Percentiles rank a stretch among this genome's conserved stretches.
These are phyloP conservation scores for Tricholoma matsutake DNA, from an alignment of 768 basidiomycete species.

Conservation along the genomic window DNA sequence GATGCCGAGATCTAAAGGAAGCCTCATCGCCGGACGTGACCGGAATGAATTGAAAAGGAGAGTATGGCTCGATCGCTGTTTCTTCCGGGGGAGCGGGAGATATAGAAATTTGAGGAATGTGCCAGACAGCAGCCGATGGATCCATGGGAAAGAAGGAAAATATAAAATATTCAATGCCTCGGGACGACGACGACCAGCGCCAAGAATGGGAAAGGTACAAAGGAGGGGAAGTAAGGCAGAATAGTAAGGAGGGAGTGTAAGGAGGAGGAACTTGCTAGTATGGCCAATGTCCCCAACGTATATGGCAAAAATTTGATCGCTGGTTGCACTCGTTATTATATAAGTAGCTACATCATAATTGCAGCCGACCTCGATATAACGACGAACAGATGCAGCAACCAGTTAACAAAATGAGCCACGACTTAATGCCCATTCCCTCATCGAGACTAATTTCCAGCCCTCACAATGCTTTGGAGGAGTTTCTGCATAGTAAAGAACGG, in stretches of 20 bases:
- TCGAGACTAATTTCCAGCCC: too few relatives aligned
- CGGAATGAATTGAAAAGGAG: constrained; percentile 49
- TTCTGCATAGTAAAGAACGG: neutral
- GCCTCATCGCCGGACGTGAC: constrained; percentile 39
- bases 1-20: constrained; percentile 52
- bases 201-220: constrained; percentile 9
- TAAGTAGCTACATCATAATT: too few relatives aligned
- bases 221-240: neutral
- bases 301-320: too few relatives aligned
- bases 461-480: neutral
- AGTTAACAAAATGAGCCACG: too few relatives aligned
- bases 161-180: constrained; percentile 19
- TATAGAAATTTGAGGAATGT: constrained; percentile 67
- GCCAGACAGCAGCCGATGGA: constrained; percentile 29
- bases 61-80: constrained; percentile 50
- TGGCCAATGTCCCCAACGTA: neutral
- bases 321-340: too few relatives aligned
- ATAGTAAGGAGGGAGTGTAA: neutral
- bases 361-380: too few relatives aligned
- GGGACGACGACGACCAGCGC: constrained; percentile 54
- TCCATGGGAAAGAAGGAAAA: constrained; percentile 34
- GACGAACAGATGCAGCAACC: too few relatives aligned
- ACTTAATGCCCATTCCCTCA: too few relatives aligned
- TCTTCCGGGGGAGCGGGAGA: constrained; percentile 64
- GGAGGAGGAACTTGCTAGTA: neutral